Percentiles rank a stretch among this genome's conserved stretches.
Conservation (phyloP, 2,329 filamentous ascomycete species). For the Aaosphaeria pasadenensis region DNA sequence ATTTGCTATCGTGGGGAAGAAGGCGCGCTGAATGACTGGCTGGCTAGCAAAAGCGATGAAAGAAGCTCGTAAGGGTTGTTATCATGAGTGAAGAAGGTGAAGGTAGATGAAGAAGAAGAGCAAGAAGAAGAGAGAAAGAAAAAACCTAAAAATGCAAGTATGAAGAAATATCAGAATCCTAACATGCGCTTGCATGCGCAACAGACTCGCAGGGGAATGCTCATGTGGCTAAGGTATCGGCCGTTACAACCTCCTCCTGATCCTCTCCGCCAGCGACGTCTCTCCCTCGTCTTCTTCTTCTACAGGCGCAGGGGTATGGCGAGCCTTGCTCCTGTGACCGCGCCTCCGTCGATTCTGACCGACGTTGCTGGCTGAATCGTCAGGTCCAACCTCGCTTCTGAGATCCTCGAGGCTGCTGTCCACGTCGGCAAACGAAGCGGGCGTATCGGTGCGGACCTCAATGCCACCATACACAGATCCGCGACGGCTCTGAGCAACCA, state of each 20-base stretch:
- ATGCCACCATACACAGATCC: conserved; percentile 40
- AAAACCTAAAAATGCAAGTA: too few species aligned
- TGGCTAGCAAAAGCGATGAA: too few species aligned
- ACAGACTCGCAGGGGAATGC: not conserved
- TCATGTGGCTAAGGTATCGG: not conserved
- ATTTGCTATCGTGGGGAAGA: too few species aligned
- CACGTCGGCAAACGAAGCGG: conserved; percentile 34
- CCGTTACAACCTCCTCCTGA: conserved; percentile 6
- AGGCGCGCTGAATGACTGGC: too few species aligned
- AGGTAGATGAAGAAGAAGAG: not conserved
- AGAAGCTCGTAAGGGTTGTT: too few species aligned
- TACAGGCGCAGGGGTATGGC: conserved; percentile 69
- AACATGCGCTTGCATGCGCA: too few species aligned
- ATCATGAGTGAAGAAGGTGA: not conserved
- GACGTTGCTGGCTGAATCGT: conserved; percentile 80
- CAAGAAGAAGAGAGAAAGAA: conserved; percentile 2
- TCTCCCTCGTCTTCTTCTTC: conserved; percentile 63
- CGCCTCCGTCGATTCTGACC: conserved; percentile 66
- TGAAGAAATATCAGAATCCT: too few species aligned
- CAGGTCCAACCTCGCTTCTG: conserved; percentile 61
- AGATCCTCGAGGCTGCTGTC: conserved; percentile 40
- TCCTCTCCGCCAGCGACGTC: conserved; percentile 21
- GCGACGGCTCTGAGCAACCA: conserved; percentile 59
- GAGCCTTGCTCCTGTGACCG: conserved; percentile 65
- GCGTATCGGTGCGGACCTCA: conserved; percentile 49